phyloP scores from a whole-genome alignment of 2,329 filamentous ascomycete genomes.

The Calonectria crousiana region DNA sequence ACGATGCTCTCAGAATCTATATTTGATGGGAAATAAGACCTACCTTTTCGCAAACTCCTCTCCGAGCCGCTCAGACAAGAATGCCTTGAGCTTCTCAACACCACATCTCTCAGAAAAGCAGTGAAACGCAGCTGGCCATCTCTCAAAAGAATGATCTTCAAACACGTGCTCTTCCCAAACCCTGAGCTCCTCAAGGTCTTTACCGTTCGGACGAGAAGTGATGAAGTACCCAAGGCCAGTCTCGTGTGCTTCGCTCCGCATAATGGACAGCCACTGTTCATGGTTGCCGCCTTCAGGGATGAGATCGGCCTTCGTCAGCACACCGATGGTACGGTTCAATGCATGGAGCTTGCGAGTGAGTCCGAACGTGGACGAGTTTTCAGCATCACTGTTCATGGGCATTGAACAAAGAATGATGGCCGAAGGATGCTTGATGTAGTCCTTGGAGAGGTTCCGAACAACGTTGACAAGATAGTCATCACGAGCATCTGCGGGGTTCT shows the following conservation, averaged over 20 bases:
- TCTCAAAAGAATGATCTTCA: slow-evolving; percentile 49
- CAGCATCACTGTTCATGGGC: slow-evolving; percentile 82
- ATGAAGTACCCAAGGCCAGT: slow-evolving; percentile 84
- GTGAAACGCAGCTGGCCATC: slow-evolving; percentile 64
- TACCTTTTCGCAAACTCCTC: slow-evolving; percentile 66
- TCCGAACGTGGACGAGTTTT: slow-evolving; percentile 78
- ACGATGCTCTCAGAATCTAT: background rate
- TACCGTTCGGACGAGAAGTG: slow-evolving; percentile 74
- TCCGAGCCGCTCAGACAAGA: slow-evolving; percentile 65
- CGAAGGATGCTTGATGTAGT: slow-evolving; percentile 77
- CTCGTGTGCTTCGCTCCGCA: slow-evolving; percentile 70
- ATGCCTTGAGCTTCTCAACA: slow-evolving; percentile 64
- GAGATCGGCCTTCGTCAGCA: slow-evolving; percentile 88
- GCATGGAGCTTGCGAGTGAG: slow-evolving; percentile 72
- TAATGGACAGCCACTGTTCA: slow-evolving; percentile 72
- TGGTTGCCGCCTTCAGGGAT: slow-evolving; percentile 64
- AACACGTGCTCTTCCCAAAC: slow-evolving; percentile 68
- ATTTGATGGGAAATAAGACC: slow-evolving; percentile 30
- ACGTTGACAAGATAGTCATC: slow-evolving; percentile 79
- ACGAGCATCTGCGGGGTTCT: slow-evolving; percentile 71
- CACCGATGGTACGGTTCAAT: slow-evolving; percentile 73
- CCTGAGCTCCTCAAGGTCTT: slow-evolving; percentile 64
- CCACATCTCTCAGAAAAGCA: slow-evolving; percentile 63
- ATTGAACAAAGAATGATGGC: slow-evolving; percentile 83
- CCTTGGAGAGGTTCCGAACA: slow-evolving; percentile 76